Conservation (phyloP, 305 asterid genomes). For the Withania somnifera region DNA sequence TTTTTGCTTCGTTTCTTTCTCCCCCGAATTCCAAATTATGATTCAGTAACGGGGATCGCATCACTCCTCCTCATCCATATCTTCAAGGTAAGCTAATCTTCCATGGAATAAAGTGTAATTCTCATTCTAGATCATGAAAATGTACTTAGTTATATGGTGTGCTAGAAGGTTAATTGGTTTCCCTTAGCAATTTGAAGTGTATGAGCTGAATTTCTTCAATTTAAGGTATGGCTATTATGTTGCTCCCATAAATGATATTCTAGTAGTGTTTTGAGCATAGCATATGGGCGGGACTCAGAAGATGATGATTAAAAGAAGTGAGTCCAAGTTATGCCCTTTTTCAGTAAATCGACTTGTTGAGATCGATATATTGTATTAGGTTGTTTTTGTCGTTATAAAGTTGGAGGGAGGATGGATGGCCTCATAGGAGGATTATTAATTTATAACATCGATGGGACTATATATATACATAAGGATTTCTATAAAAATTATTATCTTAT, state of each 20-base stretch:
- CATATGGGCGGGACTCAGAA: neutral
- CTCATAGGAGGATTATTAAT: too few relatives aligned
- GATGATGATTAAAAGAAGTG: neutral
- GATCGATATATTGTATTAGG: neutral
- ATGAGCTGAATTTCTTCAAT: neutral
- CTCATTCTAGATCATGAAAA: neutral
- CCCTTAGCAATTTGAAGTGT: neutral
- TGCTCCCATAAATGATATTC: neutral
- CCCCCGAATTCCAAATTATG: too few relatives aligned
- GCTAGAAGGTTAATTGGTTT: neutral
- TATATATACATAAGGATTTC: too few relatives aligned
- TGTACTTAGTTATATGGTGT: neutral
- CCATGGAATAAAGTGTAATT: neutral
- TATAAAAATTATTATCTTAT: too few relatives aligned
- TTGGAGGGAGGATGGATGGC: neutral
- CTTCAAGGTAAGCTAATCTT: neutral
- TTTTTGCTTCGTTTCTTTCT: too few relatives aligned
- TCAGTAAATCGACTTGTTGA: neutral
- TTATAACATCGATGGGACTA: too few relatives aligned
- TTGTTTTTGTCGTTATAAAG: neutral
- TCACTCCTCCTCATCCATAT: neutral
- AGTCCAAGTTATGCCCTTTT: neutral
- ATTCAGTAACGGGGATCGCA: too few relatives aligned
- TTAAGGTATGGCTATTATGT: too few relatives aligned
- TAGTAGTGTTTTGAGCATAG: neutral